Evolutionary conservation across 352 stramenopile genomes (phyloP).

Genomic region (Globisporangium sylvaticum): DNA sequence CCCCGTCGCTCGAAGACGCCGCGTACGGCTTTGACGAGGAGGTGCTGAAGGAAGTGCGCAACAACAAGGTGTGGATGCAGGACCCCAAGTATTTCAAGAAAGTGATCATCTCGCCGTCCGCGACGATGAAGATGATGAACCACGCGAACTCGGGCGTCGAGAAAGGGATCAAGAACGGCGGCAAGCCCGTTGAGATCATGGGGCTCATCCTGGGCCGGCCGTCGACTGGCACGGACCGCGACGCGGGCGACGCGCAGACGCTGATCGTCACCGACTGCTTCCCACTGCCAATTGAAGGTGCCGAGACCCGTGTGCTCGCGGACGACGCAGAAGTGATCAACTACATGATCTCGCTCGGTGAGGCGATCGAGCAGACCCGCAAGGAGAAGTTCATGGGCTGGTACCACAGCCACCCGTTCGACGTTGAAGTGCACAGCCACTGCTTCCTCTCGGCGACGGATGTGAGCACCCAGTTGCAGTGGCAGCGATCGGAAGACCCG

Average conservation of each 20-base stretch:
- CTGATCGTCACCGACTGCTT: slow-evolving; percentile 98
- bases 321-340: slow-evolving; percentile 98
- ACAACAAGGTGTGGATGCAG: slow-evolving; percentile 89
- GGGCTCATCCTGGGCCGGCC: slow-evolving; percentile 95
- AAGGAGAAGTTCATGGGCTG: slow-evolving; percentile 99
- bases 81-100: slow-evolving; percentile 95
- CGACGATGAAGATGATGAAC: slow-evolving; percentile 97
- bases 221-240: slow-evolving; percentile 69
- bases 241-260: slow-evolving; percentile 87
- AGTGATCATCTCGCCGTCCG: slow-evolving; percentile 91
- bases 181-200: slow-evolving; percentile 99
- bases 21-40: slow-evolving; percentile 83
- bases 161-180: slow-evolving; percentile 94
- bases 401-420: slow-evolving; percentile 99
- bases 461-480: slow-evolving; percentile 96
- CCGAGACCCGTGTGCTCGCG: slow-evolving; percentile 94
- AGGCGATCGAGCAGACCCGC: slow-evolving; percentile 91
- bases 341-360: slow-evolving; percentile 98
- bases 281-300: slow-evolving; percentile 96
- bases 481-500: slow-evolving; percentile 96
- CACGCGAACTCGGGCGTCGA: slow-evolving; percentile 97
- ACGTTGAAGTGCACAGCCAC: slow-evolving; percentile 94
- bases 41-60: slow-evolving; percentile 79
- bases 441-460: slow-evolving; percentile 98
- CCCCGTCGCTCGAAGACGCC: slow-evolving; percentile 45